A percentile compares a stretch with the other conserved stretches of the same genome.
These are phyloP conservation scores for Volutella citrinella DNA, from an alignment of 2,329 filamentous ascomycete species.

Conservation along the genomic window DNA sequence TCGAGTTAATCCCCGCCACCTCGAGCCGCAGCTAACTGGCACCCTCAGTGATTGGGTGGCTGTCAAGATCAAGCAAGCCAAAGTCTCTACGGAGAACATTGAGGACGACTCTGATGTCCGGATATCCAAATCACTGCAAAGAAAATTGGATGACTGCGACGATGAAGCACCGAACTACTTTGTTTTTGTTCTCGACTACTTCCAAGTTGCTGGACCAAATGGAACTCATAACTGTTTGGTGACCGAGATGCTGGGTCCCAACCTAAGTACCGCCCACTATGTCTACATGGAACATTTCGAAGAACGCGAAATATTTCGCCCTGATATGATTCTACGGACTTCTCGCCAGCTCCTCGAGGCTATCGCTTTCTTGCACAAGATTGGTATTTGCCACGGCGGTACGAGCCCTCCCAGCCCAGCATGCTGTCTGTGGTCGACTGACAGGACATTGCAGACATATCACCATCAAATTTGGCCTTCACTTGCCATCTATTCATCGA, in stretches of 20 bases:
- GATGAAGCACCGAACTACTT: background rate
- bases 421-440: no score
- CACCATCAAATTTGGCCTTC: constrained; percentile 4
- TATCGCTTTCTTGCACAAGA: constrained; percentile 1
- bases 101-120: constrained; percentile 7
- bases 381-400: constrained; percentile 10
- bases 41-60: constrained; percentile 7
- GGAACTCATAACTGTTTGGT: constrained; percentile 12
- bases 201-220: constrained; percentile 9
- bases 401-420: constrained; percentile 1
- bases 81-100: constrained; percentile 1
- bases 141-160: background rate
- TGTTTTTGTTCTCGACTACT: constrained; percentile 3
- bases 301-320: constrained; percentile 2
- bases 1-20: no score
- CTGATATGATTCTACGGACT: constrained; percentile 5
- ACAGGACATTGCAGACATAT: constrained; percentile 5
- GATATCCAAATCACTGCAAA: background rate
- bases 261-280: background rate
- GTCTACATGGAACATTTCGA: background rate
- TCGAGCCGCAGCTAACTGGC: no score
- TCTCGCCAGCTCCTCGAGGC: constrained; percentile 8
- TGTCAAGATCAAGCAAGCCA: constrained; percentile 9
- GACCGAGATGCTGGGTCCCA: constrained; percentile 9
- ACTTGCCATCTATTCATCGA: constrained; percentile 3